Evolutionary conservation across 768 basidiomycete species (phyloP), one percentile per base, ranked within the genome.

Genomic region (Suillus spraguei): DNA sequence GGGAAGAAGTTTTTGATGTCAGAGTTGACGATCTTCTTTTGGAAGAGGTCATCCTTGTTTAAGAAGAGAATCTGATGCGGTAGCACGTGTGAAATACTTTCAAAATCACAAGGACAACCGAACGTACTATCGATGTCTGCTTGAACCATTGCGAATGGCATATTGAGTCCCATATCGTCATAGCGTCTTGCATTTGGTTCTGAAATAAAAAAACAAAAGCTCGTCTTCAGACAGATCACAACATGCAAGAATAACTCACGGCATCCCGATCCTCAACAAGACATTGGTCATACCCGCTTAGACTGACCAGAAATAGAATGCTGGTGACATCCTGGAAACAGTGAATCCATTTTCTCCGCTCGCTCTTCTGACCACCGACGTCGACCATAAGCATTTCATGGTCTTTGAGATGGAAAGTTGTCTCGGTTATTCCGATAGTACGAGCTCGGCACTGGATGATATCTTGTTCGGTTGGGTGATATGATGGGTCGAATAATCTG

Each of bases 111-210:
- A 32, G 35, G 22, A 28, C 44, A 62, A 52, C 35, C 9, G 47
- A 20, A 79, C 90, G 52, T 66, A 95, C 95, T 61, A 97, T 94
- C 11, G 94, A 95, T 0, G 95, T 96, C 66, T 91, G 86, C 77
- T 92, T 92, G 79, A 97, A 97, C 95, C 95, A 97, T 67, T 96
- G 94, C 11, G 94, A 96, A 74, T 97, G 94, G 78, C 94, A 96
- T 83, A 98, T 96, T 47, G 94, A 95, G 69, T 98, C 95, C 90
- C 95, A 98, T 58, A 98, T 94, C n/a, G 94, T 94, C 88, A 98
- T 91, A 5, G 95, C 94, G 67, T 98, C 95, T 80, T 96, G 92
- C 95, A 98, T 97, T 88, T 97, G 95, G 72, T 98, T 98, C 91
- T 95, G 70, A 8, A 36, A 41, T 32, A 20, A 22, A 38, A 59